phyloP scores from a whole-genome alignment of 345 rosid genomes.

The Fremontodendron californicum region DNA sequence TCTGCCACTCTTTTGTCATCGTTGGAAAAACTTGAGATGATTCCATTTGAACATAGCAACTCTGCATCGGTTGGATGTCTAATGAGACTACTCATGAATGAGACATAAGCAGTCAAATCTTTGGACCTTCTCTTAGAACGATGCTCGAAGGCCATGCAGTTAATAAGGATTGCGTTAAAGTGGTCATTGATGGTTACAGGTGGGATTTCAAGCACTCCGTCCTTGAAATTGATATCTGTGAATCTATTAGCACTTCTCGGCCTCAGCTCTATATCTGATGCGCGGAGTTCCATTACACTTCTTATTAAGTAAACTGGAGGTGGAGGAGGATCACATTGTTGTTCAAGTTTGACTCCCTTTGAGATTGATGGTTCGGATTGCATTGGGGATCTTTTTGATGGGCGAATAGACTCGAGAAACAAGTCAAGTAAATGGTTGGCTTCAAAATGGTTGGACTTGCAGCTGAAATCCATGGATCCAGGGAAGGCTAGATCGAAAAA shows the following conservation, averaged over 20 bases:
- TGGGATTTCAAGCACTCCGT: too few species aligned
- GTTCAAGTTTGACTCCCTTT: too few species aligned
- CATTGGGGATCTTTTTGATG: neutral
- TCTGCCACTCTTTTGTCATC: neutral
- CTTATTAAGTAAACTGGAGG: too few species aligned
- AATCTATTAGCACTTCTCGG: too few species aligned
- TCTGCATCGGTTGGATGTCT: too few species aligned
- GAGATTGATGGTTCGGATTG: too few species aligned
- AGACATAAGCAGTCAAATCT: neutral
- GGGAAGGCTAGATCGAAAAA: neutral
- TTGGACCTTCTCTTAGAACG: neutral
- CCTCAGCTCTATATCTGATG: too few species aligned
- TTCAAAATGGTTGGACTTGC: neutral
- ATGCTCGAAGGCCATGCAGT: neutral
- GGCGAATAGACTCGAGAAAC: neutral
- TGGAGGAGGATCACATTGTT: too few species aligned
- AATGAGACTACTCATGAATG: neutral
- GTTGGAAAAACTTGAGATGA: neutral
- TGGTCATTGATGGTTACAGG: neutral
- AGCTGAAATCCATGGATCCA: neutral
- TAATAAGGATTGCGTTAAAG: neutral
- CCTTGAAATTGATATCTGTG: too few species aligned
- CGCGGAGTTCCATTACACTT: too few species aligned
- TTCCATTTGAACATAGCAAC: too few species aligned
- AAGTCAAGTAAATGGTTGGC: neutral